phyloP scores from a whole-genome alignment of 148 eudicot species.

The Amaranthus palmeri region DNA sequence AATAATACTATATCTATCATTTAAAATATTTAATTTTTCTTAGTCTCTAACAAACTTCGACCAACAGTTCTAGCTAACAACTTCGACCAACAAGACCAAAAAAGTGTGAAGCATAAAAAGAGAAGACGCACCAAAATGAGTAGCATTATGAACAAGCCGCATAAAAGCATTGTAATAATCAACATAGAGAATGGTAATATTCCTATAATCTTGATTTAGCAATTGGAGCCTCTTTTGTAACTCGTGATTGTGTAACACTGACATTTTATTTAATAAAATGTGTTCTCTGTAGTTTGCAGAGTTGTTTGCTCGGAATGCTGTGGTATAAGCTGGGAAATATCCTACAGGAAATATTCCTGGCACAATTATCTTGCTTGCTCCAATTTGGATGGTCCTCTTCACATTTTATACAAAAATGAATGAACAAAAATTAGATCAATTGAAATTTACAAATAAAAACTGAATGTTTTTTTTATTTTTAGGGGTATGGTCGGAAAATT shows the following conservation, averaged over 20 bases:
- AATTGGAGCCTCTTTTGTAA: constrained; percentile 11
- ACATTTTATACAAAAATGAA: background rate
- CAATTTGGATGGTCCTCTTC: constrained; percentile 25
- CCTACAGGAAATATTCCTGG: constrained; percentile 31
- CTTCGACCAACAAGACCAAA: background rate
- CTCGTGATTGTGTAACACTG: constrained; percentile 26
- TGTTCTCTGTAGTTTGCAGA: constrained; percentile 14
- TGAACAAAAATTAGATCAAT: background rate
- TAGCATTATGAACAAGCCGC: constrained; percentile 12
- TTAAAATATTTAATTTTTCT: too few relatives aligned
- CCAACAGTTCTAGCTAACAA: background rate
- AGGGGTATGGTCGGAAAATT: too few relatives aligned
- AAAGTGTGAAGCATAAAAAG: background rate
- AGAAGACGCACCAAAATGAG: constrained; percentile 6
- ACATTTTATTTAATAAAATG: constrained; percentile 21
- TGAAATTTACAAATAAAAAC: background rate
- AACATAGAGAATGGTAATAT: constrained; percentile 27
- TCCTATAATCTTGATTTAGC: constrained; percentile 16
- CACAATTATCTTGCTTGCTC: constrained; percentile 26
- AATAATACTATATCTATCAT: too few relatives aligned
- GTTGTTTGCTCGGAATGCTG: constrained; percentile 4
- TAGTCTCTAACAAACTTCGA: too few relatives aligned
- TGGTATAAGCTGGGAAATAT: constrained; percentile 25
- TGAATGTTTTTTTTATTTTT: too few relatives aligned
- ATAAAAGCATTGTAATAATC: constrained; percentile 29